phyloP scores from a whole-genome alignment of 441 rosid species.

The Metrosideros polymorpha region DNA sequence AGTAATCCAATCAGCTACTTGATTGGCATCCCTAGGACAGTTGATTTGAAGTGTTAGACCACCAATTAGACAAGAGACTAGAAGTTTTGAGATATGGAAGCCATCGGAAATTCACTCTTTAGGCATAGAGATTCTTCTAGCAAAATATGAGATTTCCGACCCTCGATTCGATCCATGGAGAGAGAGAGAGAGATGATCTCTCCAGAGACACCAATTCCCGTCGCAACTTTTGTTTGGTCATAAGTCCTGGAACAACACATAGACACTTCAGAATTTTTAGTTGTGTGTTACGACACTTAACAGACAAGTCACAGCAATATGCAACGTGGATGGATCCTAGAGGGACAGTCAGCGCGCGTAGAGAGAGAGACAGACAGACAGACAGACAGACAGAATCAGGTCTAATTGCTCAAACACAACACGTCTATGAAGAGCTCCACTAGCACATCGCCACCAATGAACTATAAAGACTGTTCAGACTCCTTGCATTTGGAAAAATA shows the following conservation, averaged over 20 bases:
- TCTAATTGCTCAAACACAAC: too few species aligned
- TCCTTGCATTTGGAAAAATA: too few species aligned
- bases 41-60: not conserved
- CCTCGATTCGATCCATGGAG: not conserved
- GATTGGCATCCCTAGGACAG: too few species aligned
- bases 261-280: too few species aligned
- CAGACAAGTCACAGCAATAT: too few species aligned
- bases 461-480: too few species aligned
- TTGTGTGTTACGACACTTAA: not conserved
- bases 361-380: too few species aligned
- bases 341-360: not conserved
- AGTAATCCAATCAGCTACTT: too few species aligned
- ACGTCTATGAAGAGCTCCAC: not conserved
- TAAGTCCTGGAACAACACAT: not conserved
- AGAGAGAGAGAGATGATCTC: not conserved
- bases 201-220: not conserved
- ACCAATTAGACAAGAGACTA: not conserved
- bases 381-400: too few species aligned
- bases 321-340: too few species aligned
- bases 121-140: not conserved
- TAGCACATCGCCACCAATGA: not conserved
- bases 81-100: not conserved
- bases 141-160: not conserved
- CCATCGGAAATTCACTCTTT: not conserved
- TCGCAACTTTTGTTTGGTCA: not conserved